phyloP scores from a whole-genome alignment of 768 basidiomycete species.

The Saitozyma sp. region DNA sequence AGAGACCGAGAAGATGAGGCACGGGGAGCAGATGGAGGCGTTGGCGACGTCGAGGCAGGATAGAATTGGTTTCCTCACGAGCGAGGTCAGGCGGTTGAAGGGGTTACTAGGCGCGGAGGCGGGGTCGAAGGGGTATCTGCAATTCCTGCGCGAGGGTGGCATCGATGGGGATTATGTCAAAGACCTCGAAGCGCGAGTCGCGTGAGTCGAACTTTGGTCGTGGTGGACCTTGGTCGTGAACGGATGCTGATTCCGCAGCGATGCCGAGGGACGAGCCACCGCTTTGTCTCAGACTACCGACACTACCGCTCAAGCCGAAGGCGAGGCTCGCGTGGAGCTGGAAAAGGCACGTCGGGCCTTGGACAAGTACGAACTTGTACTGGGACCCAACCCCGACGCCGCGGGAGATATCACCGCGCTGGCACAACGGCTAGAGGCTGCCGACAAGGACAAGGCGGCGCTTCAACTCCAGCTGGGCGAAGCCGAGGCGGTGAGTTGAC shows the following conservation, averaged over 20 bases:
- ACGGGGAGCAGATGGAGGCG: slow-evolving; percentile 65
- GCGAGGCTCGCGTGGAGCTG: slow-evolving; percentile 17
- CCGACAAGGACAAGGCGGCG: slow-evolving; percentile 67
- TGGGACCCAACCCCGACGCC: slow-evolving; percentile 60
- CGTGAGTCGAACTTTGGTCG: slow-evolving; percentile 4
- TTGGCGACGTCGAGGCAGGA: slow-evolving; percentile 68
- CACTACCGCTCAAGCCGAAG: slow-evolving; percentile 4
- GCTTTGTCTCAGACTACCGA: slow-evolving; percentile 21
- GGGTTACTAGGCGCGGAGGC: slow-evolving; percentile 72
- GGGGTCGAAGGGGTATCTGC: slow-evolving; percentile 70
- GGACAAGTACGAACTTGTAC: slow-evolving; percentile 62
- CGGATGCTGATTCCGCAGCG: slow-evolving; percentile 10
- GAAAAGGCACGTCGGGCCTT: slow-evolving; percentile 16
- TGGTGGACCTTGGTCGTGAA: neutral
- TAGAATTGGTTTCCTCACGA: slow-evolving; percentile 68
- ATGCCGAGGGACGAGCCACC: slow-evolving; percentile 8
- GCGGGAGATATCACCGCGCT: slow-evolving; percentile 61
- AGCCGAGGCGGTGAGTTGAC: slow-evolving; percentile 61
- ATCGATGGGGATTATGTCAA: slow-evolving; percentile 55
- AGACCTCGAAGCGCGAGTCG: slow-evolving; percentile 59
- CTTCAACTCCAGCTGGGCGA: slow-evolving; percentile 67
- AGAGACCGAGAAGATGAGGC: slow-evolving; percentile 62
- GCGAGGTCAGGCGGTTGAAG: slow-evolving; percentile 72
- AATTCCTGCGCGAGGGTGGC: slow-evolving; percentile 64
- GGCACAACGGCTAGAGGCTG: slow-evolving; percentile 61